Evolutionary conservation across 164 flowering plant species (phyloP).

Genomic region (Echeveria elegans): DNA sequence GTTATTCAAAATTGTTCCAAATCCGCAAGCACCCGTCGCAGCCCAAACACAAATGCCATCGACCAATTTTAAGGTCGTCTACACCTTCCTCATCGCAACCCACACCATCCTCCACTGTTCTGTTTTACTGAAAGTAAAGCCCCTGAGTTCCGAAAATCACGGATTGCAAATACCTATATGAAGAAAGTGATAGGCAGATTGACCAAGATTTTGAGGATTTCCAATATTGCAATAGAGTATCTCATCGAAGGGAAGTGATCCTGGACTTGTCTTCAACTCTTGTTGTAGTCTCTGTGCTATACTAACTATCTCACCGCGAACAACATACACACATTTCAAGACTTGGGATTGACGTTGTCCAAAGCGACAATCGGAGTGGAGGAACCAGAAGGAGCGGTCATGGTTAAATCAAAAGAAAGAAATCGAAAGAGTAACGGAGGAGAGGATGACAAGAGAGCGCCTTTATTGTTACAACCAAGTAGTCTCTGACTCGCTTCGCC

Average conservation of each 20-base stretch:
- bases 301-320: constrained; percentile 88
- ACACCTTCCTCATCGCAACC: too few relatives aligned
- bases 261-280: too few relatives aligned
- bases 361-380: too few relatives aligned
- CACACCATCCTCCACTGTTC: too few relatives aligned
- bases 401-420: not conserved
- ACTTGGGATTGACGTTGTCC: constrained; percentile 15
- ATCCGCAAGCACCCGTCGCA: too few relatives aligned
- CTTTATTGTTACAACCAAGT: not conserved
- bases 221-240: constrained; percentile 96
- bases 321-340: constrained; percentile 87
- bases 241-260: constrained; percentile 88
- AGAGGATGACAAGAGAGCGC: not conserved
- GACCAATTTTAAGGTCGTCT: too few relatives aligned
- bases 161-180: too few relatives aligned
- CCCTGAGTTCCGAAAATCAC: too few relatives aligned
- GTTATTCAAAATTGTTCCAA: too few relatives aligned
- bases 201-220: constrained; percentile 97
- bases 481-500: not conserved
- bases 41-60: too few relatives aligned
- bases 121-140: too few relatives aligned
- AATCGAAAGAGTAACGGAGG: not conserved
- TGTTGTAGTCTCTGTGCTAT: constrained; percentile 83
- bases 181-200: constrained; percentile 92
- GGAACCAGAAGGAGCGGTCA: not conserved